These are phyloP conservation scores for Diaporthe citri DNA, from an alignment of 2,329 filamentous ascomycete genomes.

Conservation along the genomic window DNA sequence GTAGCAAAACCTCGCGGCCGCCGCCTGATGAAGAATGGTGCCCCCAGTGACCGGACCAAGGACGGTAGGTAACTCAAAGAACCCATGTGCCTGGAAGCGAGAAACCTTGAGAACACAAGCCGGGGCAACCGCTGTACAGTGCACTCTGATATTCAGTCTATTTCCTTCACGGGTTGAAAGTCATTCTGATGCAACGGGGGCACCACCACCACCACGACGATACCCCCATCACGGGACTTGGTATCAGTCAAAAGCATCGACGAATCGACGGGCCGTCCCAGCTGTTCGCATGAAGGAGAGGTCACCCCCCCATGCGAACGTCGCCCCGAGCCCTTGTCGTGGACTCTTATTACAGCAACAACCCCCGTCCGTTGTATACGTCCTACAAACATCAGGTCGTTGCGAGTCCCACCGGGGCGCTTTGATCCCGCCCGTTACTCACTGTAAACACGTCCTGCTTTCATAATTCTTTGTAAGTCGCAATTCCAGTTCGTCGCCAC, in stretches of 20 bases:
- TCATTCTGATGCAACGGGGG: slow-evolving; percentile 2
- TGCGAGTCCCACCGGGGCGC: background rate
- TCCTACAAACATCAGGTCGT: slow-evolving; percentile 3
- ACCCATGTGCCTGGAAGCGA: background rate
- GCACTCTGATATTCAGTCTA: background rate
- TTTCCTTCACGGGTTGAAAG: background rate
- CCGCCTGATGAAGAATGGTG: slow-evolving; percentile 6
- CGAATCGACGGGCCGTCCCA: slow-evolving; percentile 23
- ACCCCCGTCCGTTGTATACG: background rate
- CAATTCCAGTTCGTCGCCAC: background rate
- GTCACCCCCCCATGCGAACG: background rate
- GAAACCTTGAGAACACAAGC: background rate
- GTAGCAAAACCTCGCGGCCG: background rate
- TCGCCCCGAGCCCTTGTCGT: background rate
- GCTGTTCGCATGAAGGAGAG: slow-evolving; percentile 8
- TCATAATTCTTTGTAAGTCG: slow-evolving; percentile 25
- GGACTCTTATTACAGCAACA: background rate
- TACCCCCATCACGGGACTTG: background rate
- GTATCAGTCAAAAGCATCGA: background rate
- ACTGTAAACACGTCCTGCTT: background rate
- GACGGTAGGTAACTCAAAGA: background rate
- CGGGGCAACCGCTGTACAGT: slow-evolving; percentile 19
- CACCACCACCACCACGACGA: background rate
- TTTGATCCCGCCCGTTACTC: background rate
- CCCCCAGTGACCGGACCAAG: background rate